Conservation (phyloP, 495 filamentous ascomycete genomes). For the Penicillium angulare region DNA sequence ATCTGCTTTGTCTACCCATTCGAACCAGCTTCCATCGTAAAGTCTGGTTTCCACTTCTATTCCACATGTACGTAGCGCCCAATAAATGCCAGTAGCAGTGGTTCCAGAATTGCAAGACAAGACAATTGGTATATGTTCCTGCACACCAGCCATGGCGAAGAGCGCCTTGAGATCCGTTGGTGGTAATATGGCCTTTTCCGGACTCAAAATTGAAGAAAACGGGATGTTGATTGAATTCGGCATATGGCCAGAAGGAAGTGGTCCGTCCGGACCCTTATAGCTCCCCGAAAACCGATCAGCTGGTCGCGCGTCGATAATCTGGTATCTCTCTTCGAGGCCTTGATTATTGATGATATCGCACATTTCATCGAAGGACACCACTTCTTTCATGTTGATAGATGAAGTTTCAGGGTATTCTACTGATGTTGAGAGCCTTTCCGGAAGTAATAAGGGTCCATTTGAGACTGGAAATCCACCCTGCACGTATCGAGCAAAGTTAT, state of each 20-base stretch:
- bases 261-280: no score
- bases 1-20: conserved; percentile 25
- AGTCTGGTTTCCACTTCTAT: conserved; percentile 14
- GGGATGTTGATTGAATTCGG: conserved; percentile 30
- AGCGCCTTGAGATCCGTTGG: conserved; percentile 9
- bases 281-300: no score
- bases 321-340: no score
- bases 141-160: conserved; percentile 22
- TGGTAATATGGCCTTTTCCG: conserved; percentile 15
- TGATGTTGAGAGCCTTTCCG: background rate
- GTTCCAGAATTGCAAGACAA: conserved; percentile 37
- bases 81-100: conserved; percentile 29
- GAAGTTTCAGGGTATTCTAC: no score
- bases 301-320: no score
- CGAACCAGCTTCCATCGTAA: conserved; percentile 40
- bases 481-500: conserved; percentile 29
- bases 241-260: conserved; percentile 38
- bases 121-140: conserved; percentile 10
- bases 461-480: background rate
- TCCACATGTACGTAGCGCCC: conserved; percentile 22
- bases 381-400: no score
- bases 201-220: conserved; percentile 21
- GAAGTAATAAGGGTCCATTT: background rate
- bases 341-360: no score
- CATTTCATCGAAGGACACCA: no score